Base-by-base conservation (phyloP, 805 yeast species). In the Sugiyamaella lignohabitans region DNA sequence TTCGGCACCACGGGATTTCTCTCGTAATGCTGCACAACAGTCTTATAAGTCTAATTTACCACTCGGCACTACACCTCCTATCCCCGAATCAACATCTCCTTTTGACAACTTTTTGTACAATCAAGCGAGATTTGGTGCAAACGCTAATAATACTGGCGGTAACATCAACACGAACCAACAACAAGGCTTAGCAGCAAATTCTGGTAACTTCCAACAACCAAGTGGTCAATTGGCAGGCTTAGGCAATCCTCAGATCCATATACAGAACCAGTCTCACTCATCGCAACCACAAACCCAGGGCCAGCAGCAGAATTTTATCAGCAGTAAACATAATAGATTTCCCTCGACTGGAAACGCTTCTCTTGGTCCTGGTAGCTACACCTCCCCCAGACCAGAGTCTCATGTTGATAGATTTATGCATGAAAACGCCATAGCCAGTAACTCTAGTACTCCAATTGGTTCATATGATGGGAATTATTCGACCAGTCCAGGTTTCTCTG, bases 1-100 rank as follows among this genome's bases (percentile, higher is more conserved):
- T 35, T 6, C 11, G 8, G 38, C 38, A 14, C 10, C 27, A 21
- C 30, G 23, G 30, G 43, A 18, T 27, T 27, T 27, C 32, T 27
- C 32, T 8, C 32, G 32, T 8, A n/a, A n/a, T n/a, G 38, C 36
- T 11, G 32, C 46, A 8, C 14, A 17, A 20, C 30, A 11, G 17
- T 29, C 48, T 14, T 20, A 44, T 19, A 16, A 23, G 16, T 19
- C 32, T 3, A 19, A 34, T 17, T 35, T 20, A 16, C 10, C 11
- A 3, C 37, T 40, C 17, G 56, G 59, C 6, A 48, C 54, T 23
- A 54, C 62, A 11, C 59, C 63, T 19, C 59, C 63, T 1, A 43
- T 57, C 5, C 56, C 57, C 20, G 55, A 45, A 36, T 53, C 60
- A 11, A 48, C 61, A 24, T 58, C 63, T 10, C 63, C 65, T 20